Conservation (phyloP, 345 rosid genomes). For the Populus nigra region DNA sequence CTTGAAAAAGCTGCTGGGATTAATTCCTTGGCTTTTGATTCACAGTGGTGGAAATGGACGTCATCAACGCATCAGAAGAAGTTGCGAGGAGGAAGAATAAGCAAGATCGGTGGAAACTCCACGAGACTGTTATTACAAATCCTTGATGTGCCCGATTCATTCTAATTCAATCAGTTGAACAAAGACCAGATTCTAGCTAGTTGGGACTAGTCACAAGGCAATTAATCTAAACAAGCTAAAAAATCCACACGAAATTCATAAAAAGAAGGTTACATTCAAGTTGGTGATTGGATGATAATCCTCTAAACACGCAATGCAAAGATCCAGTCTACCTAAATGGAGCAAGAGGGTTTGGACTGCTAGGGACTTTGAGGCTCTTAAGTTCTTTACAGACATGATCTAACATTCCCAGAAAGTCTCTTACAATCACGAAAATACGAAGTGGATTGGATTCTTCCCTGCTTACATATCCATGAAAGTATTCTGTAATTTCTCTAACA, state of each 20-base stretch:
- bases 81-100: too few species aligned
- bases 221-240: slow-evolving; percentile 13
- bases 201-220: not conserved
- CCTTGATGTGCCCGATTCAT: not conserved
- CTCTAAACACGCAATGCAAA: slow-evolving; percentile 2
- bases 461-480: slow-evolving; percentile 85
- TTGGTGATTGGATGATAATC: slow-evolving; percentile 9
- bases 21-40: too few species aligned
- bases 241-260: not conserved
- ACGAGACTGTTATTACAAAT: slow-evolving; percentile 1
- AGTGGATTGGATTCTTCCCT: slow-evolving; percentile 87
- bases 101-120: too few species aligned
- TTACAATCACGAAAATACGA: slow-evolving; percentile 88
- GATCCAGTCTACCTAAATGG: slow-evolving; percentile 58
- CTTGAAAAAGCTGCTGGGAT: not conserved
- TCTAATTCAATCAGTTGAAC: not conserved
- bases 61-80: too few species aligned
- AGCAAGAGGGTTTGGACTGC: slow-evolving; percentile 68
- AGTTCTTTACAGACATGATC: slow-evolving; percentile 91
- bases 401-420: slow-evolving; percentile 92
- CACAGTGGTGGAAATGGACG: too few species aligned
- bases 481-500: slow-evolving; percentile 80
- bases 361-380: slow-evolving; percentile 58
- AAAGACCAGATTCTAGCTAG: slow-evolving; percentile 3
- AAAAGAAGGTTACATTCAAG: not conserved